phyloP scores from a whole-genome alignment of 2,329 filamentous ascomycete species.

The Epichloe hybrida region DNA sequence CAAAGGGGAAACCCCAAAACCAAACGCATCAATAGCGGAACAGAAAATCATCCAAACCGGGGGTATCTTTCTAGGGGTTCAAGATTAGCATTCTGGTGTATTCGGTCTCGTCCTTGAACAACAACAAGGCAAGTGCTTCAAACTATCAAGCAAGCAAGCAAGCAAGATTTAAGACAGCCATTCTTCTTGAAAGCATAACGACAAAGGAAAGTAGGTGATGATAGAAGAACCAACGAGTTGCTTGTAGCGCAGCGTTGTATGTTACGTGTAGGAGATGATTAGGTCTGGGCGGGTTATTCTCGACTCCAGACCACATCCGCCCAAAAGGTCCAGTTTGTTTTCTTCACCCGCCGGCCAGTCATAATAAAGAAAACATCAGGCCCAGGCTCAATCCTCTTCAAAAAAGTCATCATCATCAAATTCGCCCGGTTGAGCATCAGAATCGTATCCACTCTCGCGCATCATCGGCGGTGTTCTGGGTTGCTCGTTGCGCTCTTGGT shows the following conservation, averaged over 20 bases:
- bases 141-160: background rate
- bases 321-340: background rate
- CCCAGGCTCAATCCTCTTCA: slow-evolving; percentile 28
- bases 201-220: background rate
- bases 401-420: slow-evolving; percentile 49
- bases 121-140: background rate
- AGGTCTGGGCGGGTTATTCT: too few species aligned
- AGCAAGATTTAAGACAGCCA: slow-evolving; percentile 1
- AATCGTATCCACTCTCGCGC: slow-evolving; percentile 43
- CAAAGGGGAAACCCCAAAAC: slow-evolving; percentile 5
- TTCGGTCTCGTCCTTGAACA: background rate
- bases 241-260: background rate
- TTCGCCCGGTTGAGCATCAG: slow-evolving; percentile 44
- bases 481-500: slow-evolving; percentile 22
- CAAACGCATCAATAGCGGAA: background rate
- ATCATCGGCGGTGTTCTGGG: slow-evolving; percentile 51
- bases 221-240: background rate
- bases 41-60: slow-evolving; percentile 14
- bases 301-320: too few species aligned
- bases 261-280: background rate
- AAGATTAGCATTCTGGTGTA: slow-evolving; percentile 18
- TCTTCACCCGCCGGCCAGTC: background rate
- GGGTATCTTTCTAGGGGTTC: slow-evolving; percentile 27
- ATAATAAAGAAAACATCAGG: background rate
- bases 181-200: background rate